phyloP scores from a whole-genome alignment of 495 filamentous ascomycete species.

The Talaromyces ruber region DNA sequence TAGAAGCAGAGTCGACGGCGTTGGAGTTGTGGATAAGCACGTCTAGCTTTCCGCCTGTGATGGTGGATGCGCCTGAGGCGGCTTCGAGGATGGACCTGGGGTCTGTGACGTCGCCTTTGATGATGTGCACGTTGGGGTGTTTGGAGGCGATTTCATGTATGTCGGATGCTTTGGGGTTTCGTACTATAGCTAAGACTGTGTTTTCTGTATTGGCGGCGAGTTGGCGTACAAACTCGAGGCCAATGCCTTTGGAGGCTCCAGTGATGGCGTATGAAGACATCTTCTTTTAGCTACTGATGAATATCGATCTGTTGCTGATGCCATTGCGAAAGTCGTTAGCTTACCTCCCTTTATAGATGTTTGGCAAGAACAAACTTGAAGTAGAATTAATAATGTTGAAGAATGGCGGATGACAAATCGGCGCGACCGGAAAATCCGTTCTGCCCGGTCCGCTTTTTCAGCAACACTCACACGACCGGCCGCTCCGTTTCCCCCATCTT shows the following conservation, averaged over 20 bases:
- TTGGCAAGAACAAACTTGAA: neutral
- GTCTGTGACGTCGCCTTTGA: constrained; percentile 36
- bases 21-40: constrained; percentile 39
- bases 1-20: constrained; percentile 15
- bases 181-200: constrained; percentile 40
- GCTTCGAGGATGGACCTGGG: constrained; percentile 32
- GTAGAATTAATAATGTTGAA: neutral
- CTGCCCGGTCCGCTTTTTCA: neutral
- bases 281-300: constrained; percentile 7
- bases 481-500: constrained; percentile 8
- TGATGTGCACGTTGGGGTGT: constrained; percentile 31
- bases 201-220: constrained; percentile 32
- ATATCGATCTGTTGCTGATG: constrained; percentile 2
- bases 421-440: constrained; percentile 12
- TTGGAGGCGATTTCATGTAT: constrained; percentile 18
- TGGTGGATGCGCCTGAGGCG: constrained; percentile 23
- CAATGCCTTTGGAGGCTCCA: constrained; percentile 47
- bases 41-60: constrained; percentile 34
- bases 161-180: constrained; percentile 25
- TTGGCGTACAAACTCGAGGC: constrained; percentile 46
- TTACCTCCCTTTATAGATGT: constrained; percentile 4
- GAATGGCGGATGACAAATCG: constrained; percentile 5
- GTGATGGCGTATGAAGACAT: constrained; percentile 49
- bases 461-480: neutral
- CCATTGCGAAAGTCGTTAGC: neutral